Percentiles rank a stretch among this genome's conserved stretches.
Evolutionary conservation across 305 asterid genomes (phyloP).

Genomic region (Ruellia speciosa): DNA sequence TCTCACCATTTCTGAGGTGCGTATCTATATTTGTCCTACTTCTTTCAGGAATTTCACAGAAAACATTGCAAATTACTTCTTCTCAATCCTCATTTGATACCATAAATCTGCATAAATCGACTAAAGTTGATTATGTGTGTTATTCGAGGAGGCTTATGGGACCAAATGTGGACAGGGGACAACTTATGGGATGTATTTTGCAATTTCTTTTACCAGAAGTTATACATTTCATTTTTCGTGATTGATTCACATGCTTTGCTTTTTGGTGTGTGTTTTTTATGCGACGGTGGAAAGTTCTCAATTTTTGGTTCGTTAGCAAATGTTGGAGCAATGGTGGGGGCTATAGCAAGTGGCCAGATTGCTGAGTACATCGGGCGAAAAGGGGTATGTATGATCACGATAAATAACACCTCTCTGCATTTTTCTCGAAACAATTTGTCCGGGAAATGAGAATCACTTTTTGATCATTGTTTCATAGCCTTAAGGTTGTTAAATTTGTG

Average conservation of each 20-base stretch:
- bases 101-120: no score
- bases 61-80: not conserved
- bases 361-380: slow-evolving; percentile 76
- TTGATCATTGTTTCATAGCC: no score
- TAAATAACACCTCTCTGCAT: not conserved
- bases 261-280: not conserved
- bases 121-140: no score
- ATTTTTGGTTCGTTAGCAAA: slow-evolving; percentile 81
- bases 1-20: slow-evolving; percentile 72
- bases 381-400: slow-evolving; percentile 47
- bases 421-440: not conserved
- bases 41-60: no score
- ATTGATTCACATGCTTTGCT: not conserved
- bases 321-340: slow-evolving; percentile 90
- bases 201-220: not conserved
- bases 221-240: not conserved
- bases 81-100: no score
- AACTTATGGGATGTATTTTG: no score
- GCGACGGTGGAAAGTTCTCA: slow-evolving; percentile 49
- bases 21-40: no score
- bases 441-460: no score
- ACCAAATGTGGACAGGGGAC: no score
- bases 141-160: no score
- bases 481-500: no score
- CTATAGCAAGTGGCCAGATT: slow-evolving; percentile 85